A percentile compares a stretch with the other conserved stretches of the same genome.
Conservation (phyloP, 139 green algal species). For the Chlorella sorokiniana region DNA sequence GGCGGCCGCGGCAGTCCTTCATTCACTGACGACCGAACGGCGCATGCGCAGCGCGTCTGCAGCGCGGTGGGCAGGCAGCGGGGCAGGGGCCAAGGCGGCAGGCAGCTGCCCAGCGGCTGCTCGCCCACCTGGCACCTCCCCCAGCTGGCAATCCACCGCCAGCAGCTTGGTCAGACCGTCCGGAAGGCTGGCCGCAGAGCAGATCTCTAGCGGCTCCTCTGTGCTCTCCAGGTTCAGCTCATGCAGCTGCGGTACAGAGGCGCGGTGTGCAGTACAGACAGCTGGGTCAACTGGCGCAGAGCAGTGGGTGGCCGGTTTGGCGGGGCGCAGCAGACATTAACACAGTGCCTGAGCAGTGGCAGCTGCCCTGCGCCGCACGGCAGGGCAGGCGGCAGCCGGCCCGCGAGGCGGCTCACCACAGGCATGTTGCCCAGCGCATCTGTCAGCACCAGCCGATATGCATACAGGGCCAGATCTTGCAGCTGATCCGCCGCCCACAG, state of each 20-base stretch:
- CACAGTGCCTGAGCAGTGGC: too few species aligned
- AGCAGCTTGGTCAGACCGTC: background rate
- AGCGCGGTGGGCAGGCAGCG: too few species aligned
- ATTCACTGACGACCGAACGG: too few species aligned
- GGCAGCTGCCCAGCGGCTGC: background rate
- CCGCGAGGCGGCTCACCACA: too few species aligned
- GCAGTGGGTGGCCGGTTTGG: too few species aligned
- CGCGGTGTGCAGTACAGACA: too few species aligned
- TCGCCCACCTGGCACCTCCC: background rate
- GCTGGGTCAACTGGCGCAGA: too few species aligned
- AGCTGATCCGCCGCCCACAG: background rate
- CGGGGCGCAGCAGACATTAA: too few species aligned
- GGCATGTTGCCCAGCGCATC: background rate
- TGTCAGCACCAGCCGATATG: background rate
- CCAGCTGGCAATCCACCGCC: background rate
- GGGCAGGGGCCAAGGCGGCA: background rate
- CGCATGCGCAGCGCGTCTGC: too few species aligned
- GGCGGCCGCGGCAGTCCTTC: too few species aligned
- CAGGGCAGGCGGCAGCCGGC: too few species aligned
- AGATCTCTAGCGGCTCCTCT: background rate
- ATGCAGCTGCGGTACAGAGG: background rate
- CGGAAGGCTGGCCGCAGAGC: background rate
- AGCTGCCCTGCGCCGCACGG: too few species aligned
- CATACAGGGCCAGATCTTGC: background rate
- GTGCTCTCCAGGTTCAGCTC: slow-evolving; percentile 6